phyloP scores from a whole-genome alignment of 805 yeast genomes.

The Nakazawaea sp. region DNA sequence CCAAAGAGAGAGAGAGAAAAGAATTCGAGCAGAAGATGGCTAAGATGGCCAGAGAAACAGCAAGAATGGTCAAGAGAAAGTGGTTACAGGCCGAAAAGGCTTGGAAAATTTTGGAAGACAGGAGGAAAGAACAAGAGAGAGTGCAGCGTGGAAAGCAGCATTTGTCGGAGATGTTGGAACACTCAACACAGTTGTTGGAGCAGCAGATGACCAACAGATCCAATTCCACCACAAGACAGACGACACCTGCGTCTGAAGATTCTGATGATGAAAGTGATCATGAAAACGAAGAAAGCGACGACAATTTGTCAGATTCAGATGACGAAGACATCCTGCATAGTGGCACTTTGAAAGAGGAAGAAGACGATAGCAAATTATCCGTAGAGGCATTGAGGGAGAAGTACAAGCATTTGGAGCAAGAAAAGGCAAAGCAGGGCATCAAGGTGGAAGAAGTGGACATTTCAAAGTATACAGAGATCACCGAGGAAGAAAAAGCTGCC shows the following conservation, averaged over 20 bases:
- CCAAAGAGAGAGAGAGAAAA: constrained; percentile 72
- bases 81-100: constrained; percentile 91
- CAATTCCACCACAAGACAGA: constrained; percentile 17
- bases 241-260: constrained; percentile 9
- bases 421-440: constrained; percentile 13
- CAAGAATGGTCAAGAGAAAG: constrained; percentile 78
- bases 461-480: constrained; percentile 3
- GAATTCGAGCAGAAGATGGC: constrained; percentile 68
- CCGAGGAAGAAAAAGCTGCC: constrained; percentile 9
- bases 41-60: constrained; percentile 72
- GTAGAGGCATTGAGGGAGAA: constrained; percentile 51
- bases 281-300: constrained; percentile 16
- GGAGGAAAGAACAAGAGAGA: constrained; percentile 74
- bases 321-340: constrained; percentile 13
- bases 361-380: constrained; percentile 42
- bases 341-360: constrained; percentile 19
- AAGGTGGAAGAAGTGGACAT: constrained; percentile 8
- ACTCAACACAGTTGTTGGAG: constrained; percentile 83
- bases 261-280: constrained; percentile 14
- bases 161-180: constrained; percentile 79
- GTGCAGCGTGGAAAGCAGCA: constrained; percentile 81
- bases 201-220: constrained; percentile 57
- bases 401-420: constrained; percentile 34
- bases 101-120: constrained; percentile 61
- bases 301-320: constrained; percentile 18